A percentile compares a stretch with the other conserved stretches of the same genome.
phyloP scores from a whole-genome alignment of 345 rosid genomes.

The Eucalyptus rudis region DNA sequence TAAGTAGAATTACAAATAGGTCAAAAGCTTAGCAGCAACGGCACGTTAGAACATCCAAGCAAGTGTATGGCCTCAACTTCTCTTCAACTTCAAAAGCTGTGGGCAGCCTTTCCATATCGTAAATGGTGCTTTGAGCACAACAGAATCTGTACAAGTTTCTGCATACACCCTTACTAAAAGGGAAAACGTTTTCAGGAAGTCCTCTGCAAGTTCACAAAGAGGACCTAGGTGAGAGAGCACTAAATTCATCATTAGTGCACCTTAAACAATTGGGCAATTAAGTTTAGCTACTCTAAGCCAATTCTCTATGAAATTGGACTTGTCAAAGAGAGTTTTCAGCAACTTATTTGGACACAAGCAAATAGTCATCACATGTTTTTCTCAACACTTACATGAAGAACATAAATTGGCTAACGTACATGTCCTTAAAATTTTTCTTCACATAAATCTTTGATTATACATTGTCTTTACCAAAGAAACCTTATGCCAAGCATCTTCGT shows the following conservation, averaged over 20 bases:
- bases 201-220: constrained; percentile 29
- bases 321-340: neutral
- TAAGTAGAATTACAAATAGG: neutral
- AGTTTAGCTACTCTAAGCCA: neutral
- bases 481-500: neutral
- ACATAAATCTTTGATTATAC: neutral
- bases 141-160: constrained; percentile 56
- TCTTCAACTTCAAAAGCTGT: constrained; percentile 52
- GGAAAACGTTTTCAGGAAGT: constrained; percentile 70
- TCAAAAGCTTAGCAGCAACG: constrained; percentile 62
- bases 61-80: constrained; percentile 60
- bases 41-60: constrained; percentile 61
- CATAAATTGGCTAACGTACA: neutral
- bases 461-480: neutral
- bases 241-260: neutral
- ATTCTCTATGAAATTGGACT: neutral
- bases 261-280: neutral
- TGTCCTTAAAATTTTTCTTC: neutral
- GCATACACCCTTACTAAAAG: constrained; percentile 85
- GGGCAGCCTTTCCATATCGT: constrained; percentile 58
- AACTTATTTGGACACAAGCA: neutral
- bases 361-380: neutral
- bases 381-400: neutral
- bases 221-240: neutral
- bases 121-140: constrained; percentile 21